Percentiles rank a stretch among this genome's conserved stretches.
phyloP scores from a whole-genome alignment of 352 stramenopile genomes.

The Chrysophaeum taylorii region DNA sequence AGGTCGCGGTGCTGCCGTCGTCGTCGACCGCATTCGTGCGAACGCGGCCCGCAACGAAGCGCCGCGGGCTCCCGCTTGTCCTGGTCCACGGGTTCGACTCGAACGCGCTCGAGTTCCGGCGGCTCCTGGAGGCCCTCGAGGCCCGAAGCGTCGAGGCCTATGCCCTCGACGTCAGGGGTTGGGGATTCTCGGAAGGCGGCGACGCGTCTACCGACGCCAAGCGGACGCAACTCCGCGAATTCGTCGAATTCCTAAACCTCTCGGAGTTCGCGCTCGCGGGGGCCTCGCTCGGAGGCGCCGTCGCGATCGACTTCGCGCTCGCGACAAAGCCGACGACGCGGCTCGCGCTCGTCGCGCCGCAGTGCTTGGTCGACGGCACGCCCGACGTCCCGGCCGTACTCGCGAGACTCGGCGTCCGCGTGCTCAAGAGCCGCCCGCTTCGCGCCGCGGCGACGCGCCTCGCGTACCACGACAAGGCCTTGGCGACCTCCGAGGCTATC shows the following conservation, averaged over 20 bases:
- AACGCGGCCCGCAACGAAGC: conserved; percentile 1
- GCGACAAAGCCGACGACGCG: conserved; percentile 34
- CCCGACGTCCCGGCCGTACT: conserved; percentile 44
- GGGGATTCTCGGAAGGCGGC: conserved; percentile 58
- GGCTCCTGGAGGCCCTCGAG: conserved; percentile 44
- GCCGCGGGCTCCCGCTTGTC: too few species aligned
- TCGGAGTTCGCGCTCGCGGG: conserved; percentile 47
- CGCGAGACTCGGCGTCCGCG: conserved; percentile 49
- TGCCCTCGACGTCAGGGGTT: conserved; percentile 60
- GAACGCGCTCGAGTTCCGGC: conserved; percentile 53
- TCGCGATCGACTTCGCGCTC: conserved; percentile 57
- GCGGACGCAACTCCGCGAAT: conserved; percentile 48
- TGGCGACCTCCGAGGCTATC: conserved; percentile 51
- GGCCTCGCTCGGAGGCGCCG: conserved; percentile 57
- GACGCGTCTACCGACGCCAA: conserved; percentile 58
- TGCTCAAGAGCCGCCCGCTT: conserved; percentile 50
- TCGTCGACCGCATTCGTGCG: not conserved
- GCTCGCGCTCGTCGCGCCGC: conserved; percentile 54
- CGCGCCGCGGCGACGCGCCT: conserved; percentile 50
- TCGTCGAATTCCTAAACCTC: conserved; percentile 44
- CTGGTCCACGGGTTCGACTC: conserved; percentile 66
- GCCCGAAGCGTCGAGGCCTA: conserved; percentile 49
- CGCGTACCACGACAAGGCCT: conserved; percentile 49
- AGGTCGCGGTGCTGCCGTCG: not conserved
- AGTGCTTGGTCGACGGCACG: conserved; percentile 65